Conservation (phyloP, 129 eudicot genomes). For the Solidago caesia region DNA sequence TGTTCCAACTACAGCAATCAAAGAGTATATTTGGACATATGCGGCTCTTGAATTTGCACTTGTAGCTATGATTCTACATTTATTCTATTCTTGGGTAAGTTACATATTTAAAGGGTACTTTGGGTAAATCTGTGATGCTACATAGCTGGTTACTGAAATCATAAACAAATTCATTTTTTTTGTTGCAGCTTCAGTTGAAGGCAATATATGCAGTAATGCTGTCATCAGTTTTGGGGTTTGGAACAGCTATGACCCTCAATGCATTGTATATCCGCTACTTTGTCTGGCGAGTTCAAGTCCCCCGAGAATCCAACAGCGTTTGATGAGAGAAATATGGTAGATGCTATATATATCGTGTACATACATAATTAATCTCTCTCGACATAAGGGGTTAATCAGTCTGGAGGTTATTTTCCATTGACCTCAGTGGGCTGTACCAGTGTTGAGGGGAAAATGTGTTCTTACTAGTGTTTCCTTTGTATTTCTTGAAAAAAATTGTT, state of each 20-base stretch:
- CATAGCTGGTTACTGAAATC: conserved; percentile 30
- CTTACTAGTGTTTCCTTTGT: conserved; percentile 13
- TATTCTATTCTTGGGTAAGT: conserved; percentile 73
- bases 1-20: conserved; percentile 61
- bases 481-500: conserved; percentile 13
- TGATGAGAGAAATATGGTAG: conserved; percentile 24
- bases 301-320: conserved; percentile 37
- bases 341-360: conserved; percentile 10
- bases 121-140: background rate
- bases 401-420: conserved; percentile 5
- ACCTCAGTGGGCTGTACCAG: background rate
- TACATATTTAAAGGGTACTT: background rate
- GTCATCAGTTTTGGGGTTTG: conserved; percentile 66
- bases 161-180: conserved; percentile 19
- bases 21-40: conserved; percentile 82
- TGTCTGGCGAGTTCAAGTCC: conserved; percentile 50
- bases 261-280: conserved; percentile 47
- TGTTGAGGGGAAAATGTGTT: conserved; percentile 15
- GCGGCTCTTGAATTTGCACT: conserved; percentile 95
- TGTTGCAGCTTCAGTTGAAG: conserved; percentile 66
- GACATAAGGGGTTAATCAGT: conserved; percentile 12
- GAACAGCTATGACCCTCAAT: conserved; percentile 52
- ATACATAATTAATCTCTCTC: conserved; percentile 16
- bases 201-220: conserved; percentile 67
- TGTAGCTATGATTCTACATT: conserved; percentile 62